Base-by-base conservation (phyloP, 139 green algal genomes). In the Astrephomene gubernaculifera region DNA sequence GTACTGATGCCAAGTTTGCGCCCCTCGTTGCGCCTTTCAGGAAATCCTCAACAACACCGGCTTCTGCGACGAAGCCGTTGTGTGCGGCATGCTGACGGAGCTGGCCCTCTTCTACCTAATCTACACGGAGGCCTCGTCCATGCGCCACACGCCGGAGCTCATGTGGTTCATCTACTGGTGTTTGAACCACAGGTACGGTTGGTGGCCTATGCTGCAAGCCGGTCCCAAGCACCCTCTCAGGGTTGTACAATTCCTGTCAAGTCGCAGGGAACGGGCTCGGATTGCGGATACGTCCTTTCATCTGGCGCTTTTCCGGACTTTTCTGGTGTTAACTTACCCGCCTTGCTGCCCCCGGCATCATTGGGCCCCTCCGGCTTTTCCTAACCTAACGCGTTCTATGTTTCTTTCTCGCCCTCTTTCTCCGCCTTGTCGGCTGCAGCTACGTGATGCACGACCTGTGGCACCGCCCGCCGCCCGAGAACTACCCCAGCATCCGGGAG, bases 91-190 rank as follows among this genome's bases (percentile, higher is more conserved):
- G 68, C 64, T 91, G 43, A 71, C 65, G 24, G 93, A 96, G 90
- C 89, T 96, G 60, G 83, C 87, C 4, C 83, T 98, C n/a, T 98
- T 92, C 84, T 96, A 96, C 85, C 88, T 98, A 57, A 91, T 98
- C 63, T 98, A 92, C 86, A 87, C 85, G 35, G 88, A 92, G 52
- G 44, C 69, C 0, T 78, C 81, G 21, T 80, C 38, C 63, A 72
- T 90, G 76, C 67, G 95, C 22, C 96, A 98, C 88, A 89, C 88
- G 21, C 94, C 95, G 0, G 95, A 98, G 90, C 82, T 92, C 67
- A 36, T 97, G 65, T 96, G 91, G 91, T 97, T 97, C 82, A 81
- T 98, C 2, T 98, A 94, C 92, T 92, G 88, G 88, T 91, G 84
- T 79, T 41, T 87, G 27, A 86, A 86, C 79, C 79, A 86, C 44